Base-by-base conservation (phyloP, 2,329 filamentous ascomycete species). In the Emergomyces pasteurianus region DNA sequence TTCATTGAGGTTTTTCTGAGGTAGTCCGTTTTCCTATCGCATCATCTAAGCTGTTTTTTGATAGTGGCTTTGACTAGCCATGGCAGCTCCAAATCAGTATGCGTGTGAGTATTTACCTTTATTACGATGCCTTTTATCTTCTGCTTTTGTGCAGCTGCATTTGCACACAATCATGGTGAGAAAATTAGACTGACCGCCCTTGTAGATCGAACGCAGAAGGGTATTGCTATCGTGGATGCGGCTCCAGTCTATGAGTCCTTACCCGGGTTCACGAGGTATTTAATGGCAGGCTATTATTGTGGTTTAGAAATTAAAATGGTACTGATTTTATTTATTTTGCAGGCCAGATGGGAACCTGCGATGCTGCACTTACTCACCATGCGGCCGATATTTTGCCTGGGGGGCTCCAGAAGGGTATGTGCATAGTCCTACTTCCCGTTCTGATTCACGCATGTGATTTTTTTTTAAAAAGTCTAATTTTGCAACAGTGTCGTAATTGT, bases 351-450 rank as follows among this genome's bases (percentile, higher is more conserved):
- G 92, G 73, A 96, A 92, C 79, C 84, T 95, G 72, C 88, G 94
- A 75, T 97, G 91, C 80, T 95, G 89, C 81, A 85, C 86, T 71
- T 99, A 99, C 81, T 97, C 94, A 65, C 89, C 91, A 62, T 95
- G 94, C 77, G 92, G 94, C 74, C 89, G 89, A 73, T 99, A 92
- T 80, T 95, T 96, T 77, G 92, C 91, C 65, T 99, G 90, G 88
- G 92, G 92, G 67, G 89, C 90, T 64, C 88, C 86, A 65, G 90
- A 96, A 69, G 78, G 80, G 83, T 85, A 78, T 65, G 79, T 68
- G 57, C 31, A 21, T 55, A 36, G 31, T 38, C 52, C 26, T 31
- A 59, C 47, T 57, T 50, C 60, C 36, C 50, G 16, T 21, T 9
- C 21, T 16, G 42, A n/a, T 46, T 9, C 21, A 28, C 49, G n/a